Conservation (phyloP, 2,329 filamentous ascomycete genomes). For the Exophiala oligosperma region DNA sequence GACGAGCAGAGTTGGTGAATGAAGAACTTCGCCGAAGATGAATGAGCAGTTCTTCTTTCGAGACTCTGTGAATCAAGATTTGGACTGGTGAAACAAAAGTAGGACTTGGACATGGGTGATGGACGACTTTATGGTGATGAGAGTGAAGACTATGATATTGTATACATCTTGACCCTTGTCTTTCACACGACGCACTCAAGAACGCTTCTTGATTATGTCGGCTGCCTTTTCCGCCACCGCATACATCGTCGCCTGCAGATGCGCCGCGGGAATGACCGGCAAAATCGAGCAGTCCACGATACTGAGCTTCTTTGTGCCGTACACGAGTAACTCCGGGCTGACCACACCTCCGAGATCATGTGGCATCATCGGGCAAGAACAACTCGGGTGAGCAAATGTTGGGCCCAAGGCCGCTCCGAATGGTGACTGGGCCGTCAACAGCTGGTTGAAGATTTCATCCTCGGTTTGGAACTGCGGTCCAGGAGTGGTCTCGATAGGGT, state of each 20-base stretch:
- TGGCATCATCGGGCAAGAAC: slow-evolving; percentile 10
- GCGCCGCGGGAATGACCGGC: slow-evolving; percentile 37
- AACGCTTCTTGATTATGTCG: slow-evolving; percentile 28
- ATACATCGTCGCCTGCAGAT: slow-evolving; percentile 41
- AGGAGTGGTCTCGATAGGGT: slow-evolving; percentile 17
- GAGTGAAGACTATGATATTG: too few species aligned
- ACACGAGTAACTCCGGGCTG: slow-evolving; percentile 32
- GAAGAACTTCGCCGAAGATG: too few species aligned
- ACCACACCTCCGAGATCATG: slow-evolving; percentile 20
- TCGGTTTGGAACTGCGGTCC: slow-evolving; percentile 12
- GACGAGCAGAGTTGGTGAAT: too few species aligned
- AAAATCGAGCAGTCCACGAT: slow-evolving; percentile 38
- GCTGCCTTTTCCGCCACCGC: slow-evolving; percentile 36
- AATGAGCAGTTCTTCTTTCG: too few species aligned
- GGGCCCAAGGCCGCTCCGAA: slow-evolving; percentile 4
- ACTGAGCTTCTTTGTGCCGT: slow-evolving; percentile 34
- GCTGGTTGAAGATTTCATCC: slow-evolving; percentile 18
- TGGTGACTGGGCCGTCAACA: not conserved
- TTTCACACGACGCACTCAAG: too few species aligned
- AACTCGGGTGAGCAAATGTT: slow-evolving; percentile 16
- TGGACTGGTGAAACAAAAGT: too few species aligned
- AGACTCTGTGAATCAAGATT: too few species aligned
- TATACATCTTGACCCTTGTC: too few species aligned
- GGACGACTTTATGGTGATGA: too few species aligned
- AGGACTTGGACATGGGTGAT: too few species aligned